Evolutionary conservation across 805 yeast genomes (phyloP), one percentile per base, ranked within the genome.

Genomic region (Nakazawaea holstii): DNA sequence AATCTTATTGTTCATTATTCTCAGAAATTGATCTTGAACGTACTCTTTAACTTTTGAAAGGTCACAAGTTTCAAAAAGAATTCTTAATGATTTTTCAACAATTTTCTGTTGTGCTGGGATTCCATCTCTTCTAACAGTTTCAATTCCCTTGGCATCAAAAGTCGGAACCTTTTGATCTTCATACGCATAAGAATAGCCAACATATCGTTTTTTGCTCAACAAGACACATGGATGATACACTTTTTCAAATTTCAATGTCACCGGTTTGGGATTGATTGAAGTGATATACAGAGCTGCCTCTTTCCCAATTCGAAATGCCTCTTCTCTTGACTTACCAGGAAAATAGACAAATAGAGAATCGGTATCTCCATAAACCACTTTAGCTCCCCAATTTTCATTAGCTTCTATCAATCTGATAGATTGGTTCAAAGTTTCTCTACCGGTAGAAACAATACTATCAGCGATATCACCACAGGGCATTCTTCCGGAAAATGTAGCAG

Each of bases 381-480:
- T 82, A 0, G 97, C 97, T 2, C 90, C 90, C 87, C 90, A 87
- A 24, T 70, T 59, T 2, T 67, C 60, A 13, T 75, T 67, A 0
- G 52, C 50, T 50, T 90, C 95, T 44, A 94, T 91, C 42, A 74
- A 58, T 1, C 74, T 74, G 27, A 89, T 82, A 0, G 97, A 84
- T 44, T 73, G 72, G 45, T 81, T 82, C 43, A 94, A 66, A 0
- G 89, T 84, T 62, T 92, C 97, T 46, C 98, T 70, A 0, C 94
- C 99, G 0, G 94, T 82, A 20, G 90, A 80, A 1, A 94, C 99
- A 60, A 94, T 88, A 10, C 95, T 85, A 66, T 94, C 99, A 0
- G 99, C 96, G 29, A 94, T 74, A 60, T 91, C 98, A 0, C 96
- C 82, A 56, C 94, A 87, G 0, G 99, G 98, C 99, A 94, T 94